Evolutionary conservation across 306 rosid genomes (phyloP).

Genomic region (Rubus parviflorus): DNA sequence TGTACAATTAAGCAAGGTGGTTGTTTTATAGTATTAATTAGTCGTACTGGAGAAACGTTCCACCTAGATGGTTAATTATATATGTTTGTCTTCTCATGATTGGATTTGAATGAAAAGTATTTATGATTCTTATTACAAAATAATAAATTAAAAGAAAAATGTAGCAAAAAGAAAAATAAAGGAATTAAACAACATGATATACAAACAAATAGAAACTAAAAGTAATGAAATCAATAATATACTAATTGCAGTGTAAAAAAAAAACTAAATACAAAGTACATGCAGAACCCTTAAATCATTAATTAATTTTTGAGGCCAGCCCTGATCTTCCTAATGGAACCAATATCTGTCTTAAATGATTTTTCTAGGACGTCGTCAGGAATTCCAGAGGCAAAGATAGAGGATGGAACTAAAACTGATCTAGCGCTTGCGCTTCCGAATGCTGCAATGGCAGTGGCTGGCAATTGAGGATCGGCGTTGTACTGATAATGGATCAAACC

Average conservation of each 20-base stretch:
- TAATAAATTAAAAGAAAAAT: background rate
- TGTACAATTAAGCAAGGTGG: too few relatives aligned
- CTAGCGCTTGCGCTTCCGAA: conserved; percentile 44
- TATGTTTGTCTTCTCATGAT: background rate
- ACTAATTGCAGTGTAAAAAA: too few relatives aligned
- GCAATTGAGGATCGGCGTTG: background rate
- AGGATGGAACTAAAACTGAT: conserved; percentile 7
- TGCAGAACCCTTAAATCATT: background rate
- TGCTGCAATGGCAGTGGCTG: conserved; percentile 33
- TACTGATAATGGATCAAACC: conserved; percentile 45
- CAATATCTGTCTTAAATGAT: conserved; percentile 28
- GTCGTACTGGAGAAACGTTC: background rate
- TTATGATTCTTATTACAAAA: background rate
- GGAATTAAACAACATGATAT: background rate
- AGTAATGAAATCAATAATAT: background rate
- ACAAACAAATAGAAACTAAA: background rate
- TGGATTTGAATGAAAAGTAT: background rate
- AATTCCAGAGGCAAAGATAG: conserved; percentile 27
- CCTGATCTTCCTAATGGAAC: conserved; percentile 26
- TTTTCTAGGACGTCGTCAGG: conserved; percentile 23
- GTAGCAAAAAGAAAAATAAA: background rate
- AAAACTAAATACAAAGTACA: background rate
- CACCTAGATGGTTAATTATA: background rate
- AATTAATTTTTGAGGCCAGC: background rate
- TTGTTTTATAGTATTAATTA: too few relatives aligned